These are phyloP conservation scores for Alternaria brassicicola DNA, from an alignment of 2,329 filamentous ascomycete species.

Conservation along the genomic window DNA sequence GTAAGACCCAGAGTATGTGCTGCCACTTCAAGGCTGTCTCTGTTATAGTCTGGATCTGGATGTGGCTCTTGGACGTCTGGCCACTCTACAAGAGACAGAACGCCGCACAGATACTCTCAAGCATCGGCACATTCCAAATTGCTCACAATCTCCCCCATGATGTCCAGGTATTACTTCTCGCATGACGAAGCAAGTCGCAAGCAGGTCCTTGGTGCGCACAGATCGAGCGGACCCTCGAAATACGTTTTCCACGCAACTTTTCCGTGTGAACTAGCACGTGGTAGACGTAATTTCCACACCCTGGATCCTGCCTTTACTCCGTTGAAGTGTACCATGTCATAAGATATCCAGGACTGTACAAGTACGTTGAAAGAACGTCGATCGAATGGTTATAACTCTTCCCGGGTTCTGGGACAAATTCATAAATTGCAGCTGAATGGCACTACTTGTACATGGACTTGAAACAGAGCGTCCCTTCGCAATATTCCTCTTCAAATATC, in stretches of 20 bases:
- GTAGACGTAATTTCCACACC: too few species aligned
- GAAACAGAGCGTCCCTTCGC: neutral
- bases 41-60: neutral
- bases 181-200: neutral
- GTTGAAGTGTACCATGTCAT: too few species aligned
- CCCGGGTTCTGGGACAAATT: too few species aligned
- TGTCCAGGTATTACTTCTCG: rapidly evolving
- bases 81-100: neutral
- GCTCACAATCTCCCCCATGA: rapidly evolving
- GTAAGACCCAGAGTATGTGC: neutral
- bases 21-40: neutral
- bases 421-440: too few species aligned
- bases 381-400: too few species aligned
- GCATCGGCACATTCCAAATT: neutral
- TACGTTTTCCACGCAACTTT: too few species aligned
- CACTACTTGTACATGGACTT: rapidly evolving
- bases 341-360: too few species aligned
- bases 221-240: too few species aligned
- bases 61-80: neutral
- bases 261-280: too few species aligned
- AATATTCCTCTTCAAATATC: neutral
- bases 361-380: too few species aligned
- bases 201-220: too few species aligned
- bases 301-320: too few species aligned
- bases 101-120: neutral